Conservation (phyloP, 768 basidiomycete species). For the Lyophyllum decastes region DNA sequence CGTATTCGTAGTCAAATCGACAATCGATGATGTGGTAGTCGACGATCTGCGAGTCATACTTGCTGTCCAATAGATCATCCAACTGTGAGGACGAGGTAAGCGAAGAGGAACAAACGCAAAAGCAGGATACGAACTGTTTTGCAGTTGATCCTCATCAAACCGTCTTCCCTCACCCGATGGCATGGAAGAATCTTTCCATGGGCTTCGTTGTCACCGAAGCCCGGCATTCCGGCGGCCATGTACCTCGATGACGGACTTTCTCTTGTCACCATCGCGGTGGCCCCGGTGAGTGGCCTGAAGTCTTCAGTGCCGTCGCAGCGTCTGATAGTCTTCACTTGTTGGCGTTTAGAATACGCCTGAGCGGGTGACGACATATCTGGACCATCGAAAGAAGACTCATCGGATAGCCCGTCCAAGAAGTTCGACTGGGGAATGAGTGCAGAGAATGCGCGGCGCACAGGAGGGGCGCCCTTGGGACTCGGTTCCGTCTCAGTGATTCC, state of each 20-base stretch:
- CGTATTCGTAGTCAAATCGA: constrained; percentile 95
- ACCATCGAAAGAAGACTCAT: constrained; percentile 64
- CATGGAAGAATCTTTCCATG: constrained; percentile 94
- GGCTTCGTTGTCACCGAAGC: constrained; percentile 93
- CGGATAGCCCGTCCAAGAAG: constrained; percentile 44
- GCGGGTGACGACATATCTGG: constrained; percentile 80
- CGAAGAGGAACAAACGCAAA: constrained; percentile 1
- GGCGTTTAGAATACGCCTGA: constrained; percentile 77
- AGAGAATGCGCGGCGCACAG: constrained; percentile 73
- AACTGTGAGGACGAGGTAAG: constrained; percentile 49
- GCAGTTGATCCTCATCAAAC: constrained; percentile 85
- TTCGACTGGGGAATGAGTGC: constrained; percentile 69
- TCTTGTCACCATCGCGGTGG: constrained; percentile 50
- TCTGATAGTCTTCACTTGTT: constrained; percentile 75
- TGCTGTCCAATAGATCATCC: constrained; percentile 75
- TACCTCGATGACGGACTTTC: constrained; percentile 63
- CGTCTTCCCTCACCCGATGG: constrained; percentile 91
- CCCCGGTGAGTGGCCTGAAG: constrained; percentile 73
- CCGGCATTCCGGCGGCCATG: constrained; percentile 65
- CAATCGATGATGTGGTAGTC: constrained; percentile 90
- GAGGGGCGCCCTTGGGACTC: constrained; percentile 43
- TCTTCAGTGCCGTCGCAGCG: constrained; percentile 83
- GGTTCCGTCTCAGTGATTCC: constrained; percentile 24
- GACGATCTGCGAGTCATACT: constrained; percentile 62
- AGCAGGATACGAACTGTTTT: constrained; percentile 62